Conservation (phyloP, 1,284 basidiomycete genomes). For the Austroboletus novae-zelandiae region DNA sequence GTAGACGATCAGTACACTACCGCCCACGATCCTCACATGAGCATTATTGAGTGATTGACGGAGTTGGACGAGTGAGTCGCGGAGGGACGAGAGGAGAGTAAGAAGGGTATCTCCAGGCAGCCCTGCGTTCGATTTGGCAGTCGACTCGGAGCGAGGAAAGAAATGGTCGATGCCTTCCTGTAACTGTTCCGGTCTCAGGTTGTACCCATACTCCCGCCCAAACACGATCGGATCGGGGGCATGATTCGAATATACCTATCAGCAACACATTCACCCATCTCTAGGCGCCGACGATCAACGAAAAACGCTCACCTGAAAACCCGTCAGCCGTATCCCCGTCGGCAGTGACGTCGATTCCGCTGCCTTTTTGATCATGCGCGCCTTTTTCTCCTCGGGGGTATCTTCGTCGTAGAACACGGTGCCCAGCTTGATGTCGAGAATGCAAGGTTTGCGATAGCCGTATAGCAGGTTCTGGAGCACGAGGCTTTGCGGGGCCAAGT, state of each 20-base stretch:
- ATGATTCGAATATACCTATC: conserved; percentile 71
- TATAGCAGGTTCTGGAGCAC: conserved; percentile 85
- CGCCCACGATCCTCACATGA: conserved; percentile 81
- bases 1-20: conserved; percentile 81
- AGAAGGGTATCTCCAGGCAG: conserved; percentile 58
- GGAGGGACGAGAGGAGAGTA: conserved; percentile 58
- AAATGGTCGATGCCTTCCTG: conserved; percentile 74
- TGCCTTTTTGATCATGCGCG: conserved; percentile 75
- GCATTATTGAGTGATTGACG: conserved; percentile 49
- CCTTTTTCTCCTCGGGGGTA: conserved; percentile 74
- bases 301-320: conserved; percentile 70
- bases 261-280: not conserved
- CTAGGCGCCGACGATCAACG: not conserved
- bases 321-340: conserved; percentile 83
- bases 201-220: conserved; percentile 80
- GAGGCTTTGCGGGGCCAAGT: conserved; percentile 55
- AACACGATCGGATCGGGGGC: conserved; percentile 56
- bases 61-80: conserved; percentile 58
- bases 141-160: conserved; percentile 55
- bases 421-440: conserved; percentile 92
- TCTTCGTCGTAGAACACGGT: conserved; percentile 76
- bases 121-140: conserved; percentile 30
- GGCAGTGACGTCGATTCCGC: conserved; percentile 68
- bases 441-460: conserved; percentile 76
- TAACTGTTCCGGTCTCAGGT: conserved; percentile 66